phyloP scores from a whole-genome alignment of 768 basidiomycete genomes.

The Mycena venus region DNA sequence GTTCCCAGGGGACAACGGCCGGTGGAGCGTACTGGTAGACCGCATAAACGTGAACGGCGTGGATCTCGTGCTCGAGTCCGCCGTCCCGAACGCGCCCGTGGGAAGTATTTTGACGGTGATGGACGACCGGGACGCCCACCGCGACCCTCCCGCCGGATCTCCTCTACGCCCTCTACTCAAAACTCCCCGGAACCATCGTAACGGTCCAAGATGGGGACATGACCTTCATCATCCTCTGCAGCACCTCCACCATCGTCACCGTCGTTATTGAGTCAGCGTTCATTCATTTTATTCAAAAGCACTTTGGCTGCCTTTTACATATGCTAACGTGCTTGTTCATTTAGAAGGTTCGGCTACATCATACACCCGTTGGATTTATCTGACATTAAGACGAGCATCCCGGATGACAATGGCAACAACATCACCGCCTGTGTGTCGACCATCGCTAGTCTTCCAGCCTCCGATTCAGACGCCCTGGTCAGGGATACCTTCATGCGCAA shows the following conservation, averaged over 20 bases:
- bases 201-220: not conserved
- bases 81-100: not conserved
- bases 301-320: too few relatives aligned
- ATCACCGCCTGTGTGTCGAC: not conserved
- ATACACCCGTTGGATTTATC: conserved; percentile 17
- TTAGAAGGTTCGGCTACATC: not conserved
- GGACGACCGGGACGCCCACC: conserved; percentile 15
- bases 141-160: not conserved
- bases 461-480: not conserved
- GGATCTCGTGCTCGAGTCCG: not conserved
- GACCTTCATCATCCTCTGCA: conserved; percentile 2
- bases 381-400: too few relatives aligned
- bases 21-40: not conserved
- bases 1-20: not conserved
- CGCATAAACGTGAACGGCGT: not conserved
- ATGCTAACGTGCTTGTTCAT: not conserved
- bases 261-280: not conserved
- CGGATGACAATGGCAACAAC: not conserved
- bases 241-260: not conserved
- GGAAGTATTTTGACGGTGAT: not conserved
- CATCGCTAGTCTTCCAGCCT: not conserved
- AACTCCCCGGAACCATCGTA: not conserved
- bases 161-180: conserved; percentile 1
- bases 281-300: too few relatives aligned
- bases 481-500: conserved; percentile 11